Conservation (phyloP, 148 eudicot species). For the Suaeda aralocaspica region DNA sequence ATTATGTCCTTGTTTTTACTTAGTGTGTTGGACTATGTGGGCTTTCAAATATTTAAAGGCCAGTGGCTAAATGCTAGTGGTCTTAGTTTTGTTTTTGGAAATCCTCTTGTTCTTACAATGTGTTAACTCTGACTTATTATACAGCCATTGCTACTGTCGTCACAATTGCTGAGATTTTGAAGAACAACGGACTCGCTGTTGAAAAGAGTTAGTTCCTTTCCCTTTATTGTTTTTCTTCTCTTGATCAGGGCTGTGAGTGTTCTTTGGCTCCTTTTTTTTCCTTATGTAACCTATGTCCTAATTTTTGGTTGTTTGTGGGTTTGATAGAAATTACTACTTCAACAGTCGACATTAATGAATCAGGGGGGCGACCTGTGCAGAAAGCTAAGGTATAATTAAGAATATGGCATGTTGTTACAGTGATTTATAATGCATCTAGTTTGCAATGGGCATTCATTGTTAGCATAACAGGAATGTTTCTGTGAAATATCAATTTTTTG, state of each 20-base stretch:
- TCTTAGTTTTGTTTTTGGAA: not conserved
- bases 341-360: constrained; percentile 65
- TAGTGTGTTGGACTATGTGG: not conserved
- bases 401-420: not conserved
- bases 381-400: constrained; percentile 60
- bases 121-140: not conserved
- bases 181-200: constrained; percentile 71
- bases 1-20: not conserved
- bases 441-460: not conserved
- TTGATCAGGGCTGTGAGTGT: not conserved
- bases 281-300: not conserved
- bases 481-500: too few species aligned
- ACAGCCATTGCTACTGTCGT: constrained; percentile 80
- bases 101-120: not conserved
- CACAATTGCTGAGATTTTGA: constrained; percentile 66
- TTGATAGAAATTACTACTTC: constrained; percentile 54
- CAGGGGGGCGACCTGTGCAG: constrained; percentile 57
- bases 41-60: not conserved
- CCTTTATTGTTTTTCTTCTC: not conserved
- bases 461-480: not conserved
- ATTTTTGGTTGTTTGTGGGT: constrained; percentile 9
- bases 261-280: not conserved
- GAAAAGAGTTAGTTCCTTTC: constrained; percentile 49
- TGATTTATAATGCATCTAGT: not conserved
- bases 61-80: not conserved